Conservation (phyloP, 257 asterid species). For the Coffea canephora region DNA sequence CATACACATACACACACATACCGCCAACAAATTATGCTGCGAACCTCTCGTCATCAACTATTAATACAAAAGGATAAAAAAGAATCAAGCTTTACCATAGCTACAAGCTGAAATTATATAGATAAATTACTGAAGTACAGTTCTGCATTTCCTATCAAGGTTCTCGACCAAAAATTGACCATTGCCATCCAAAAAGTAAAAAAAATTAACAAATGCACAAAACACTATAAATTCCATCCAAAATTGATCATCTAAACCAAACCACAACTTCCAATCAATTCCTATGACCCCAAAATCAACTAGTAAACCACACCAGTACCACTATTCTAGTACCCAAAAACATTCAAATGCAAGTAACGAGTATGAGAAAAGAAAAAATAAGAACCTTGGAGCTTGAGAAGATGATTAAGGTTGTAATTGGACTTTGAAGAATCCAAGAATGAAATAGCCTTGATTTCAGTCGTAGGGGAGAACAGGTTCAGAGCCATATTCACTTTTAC, state of each 20-base stretch:
- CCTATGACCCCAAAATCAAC: not conserved
- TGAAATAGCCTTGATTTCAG: conserved; percentile 72
- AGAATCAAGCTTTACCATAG: not conserved
- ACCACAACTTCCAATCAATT: not conserved
- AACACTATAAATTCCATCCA: not conserved
- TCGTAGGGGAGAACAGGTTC: conserved; percentile 51
- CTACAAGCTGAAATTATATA: not conserved
- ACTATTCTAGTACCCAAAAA: not conserved
- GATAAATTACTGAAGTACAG: not conserved
- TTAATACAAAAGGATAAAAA: not conserved
- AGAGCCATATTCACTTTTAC: conserved; percentile 51
- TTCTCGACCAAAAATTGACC: conserved; percentile 7
- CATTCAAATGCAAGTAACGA: not conserved
- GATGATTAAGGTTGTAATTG: conserved; percentile 50
- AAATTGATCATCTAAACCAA: not conserved
- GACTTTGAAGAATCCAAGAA: conserved; percentile 78
- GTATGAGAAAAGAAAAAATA: not conserved
- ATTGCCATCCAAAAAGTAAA: not conserved
- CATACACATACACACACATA: not conserved
- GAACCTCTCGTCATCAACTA: not conserved
- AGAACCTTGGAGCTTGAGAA: conserved; percentile 54
- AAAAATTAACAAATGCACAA: not conserved
- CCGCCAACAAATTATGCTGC: not conserved
- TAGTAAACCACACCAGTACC: not conserved
- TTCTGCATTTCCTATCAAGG: not conserved